phyloP scores from a whole-genome alignment of 495 filamentous ascomycete genomes.

The Viridothelium virens region DNA sequence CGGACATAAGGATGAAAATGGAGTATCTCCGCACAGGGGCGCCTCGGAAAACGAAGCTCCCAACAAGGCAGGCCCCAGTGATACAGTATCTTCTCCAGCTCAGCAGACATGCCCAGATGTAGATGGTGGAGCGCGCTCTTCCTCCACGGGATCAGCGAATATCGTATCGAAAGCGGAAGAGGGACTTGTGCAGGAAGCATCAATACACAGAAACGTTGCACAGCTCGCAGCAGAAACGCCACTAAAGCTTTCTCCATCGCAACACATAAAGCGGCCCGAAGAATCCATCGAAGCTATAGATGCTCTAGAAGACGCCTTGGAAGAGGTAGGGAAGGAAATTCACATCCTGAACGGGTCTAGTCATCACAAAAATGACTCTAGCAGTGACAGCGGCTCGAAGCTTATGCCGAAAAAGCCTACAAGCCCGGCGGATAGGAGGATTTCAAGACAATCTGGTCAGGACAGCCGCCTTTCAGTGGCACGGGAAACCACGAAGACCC shows the following conservation, averaged over 20 bases:
- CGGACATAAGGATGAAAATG: not conserved
- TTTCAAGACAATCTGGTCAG: too few relatives aligned
- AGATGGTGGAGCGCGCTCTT: not conserved
- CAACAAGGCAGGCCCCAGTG: too few relatives aligned
- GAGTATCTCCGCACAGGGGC: not conserved
- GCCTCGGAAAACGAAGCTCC: not conserved
- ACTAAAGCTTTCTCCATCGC: not conserved
- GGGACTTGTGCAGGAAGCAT: not conserved
- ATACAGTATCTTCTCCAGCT: too few relatives aligned
- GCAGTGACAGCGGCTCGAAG: conserved; percentile 6
- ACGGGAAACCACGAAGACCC: conserved; percentile 1
- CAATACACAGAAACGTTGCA: not conserved
- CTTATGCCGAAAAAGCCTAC: conserved; percentile 16
- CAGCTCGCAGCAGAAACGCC: not conserved
- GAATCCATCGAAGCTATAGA: conserved; percentile 63
- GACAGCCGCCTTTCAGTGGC: too few relatives aligned
- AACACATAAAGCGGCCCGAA: conserved; percentile 31
- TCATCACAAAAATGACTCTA: not conserved
- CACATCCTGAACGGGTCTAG: conserved; percentile 1
- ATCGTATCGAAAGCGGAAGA: not conserved
- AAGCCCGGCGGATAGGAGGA: too few relatives aligned
- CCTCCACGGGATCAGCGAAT: not conserved
- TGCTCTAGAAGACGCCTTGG: conserved; percentile 59
- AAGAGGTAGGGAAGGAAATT: conserved; percentile 42
- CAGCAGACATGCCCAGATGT: too few relatives aligned